Evolutionary conservation across 2,329 filamentous ascomycete genomes (phyloP).

Genomic region (Aspergillus aculeatinus): DNA sequence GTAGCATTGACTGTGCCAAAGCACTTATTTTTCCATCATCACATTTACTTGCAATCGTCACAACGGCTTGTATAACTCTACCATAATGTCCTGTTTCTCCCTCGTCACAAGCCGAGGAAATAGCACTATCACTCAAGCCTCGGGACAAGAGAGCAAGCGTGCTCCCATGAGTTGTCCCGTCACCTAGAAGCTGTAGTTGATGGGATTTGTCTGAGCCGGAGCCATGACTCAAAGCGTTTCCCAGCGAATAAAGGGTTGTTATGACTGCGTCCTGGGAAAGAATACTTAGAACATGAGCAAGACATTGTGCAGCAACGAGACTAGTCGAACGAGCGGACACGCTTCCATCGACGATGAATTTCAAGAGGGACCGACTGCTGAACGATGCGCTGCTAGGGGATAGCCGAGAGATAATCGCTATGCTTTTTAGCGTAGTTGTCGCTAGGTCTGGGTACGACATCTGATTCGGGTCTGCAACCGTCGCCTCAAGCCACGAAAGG

Average conservation of each 20-base stretch:
- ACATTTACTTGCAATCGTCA: slow-evolving; percentile 78
- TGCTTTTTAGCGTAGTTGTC: slow-evolving; percentile 72
- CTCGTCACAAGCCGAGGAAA: slow-evolving; percentile 72
- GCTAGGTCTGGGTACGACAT: slow-evolving; percentile 79
- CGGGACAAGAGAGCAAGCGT: slow-evolving; percentile 44
- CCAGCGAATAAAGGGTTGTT: slow-evolving; percentile 92
- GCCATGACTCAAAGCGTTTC: slow-evolving; percentile 83
- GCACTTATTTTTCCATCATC: slow-evolving; percentile 90
- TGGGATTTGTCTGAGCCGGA: slow-evolving; percentile 50
- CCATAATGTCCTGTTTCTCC: slow-evolving; percentile 77
- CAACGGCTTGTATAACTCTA: slow-evolving; percentile 93
- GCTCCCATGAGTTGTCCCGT: slow-evolving; percentile 48
- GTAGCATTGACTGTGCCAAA: slow-evolving; percentile 87
- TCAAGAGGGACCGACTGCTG: slow-evolving; percentile 75
- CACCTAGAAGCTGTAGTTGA: slow-evolving; percentile 31
- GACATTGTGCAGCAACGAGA: slow-evolving; percentile 74
- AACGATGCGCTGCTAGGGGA: slow-evolving; percentile 71
- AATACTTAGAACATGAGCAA: slow-evolving; percentile 76
- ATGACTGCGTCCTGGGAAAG: slow-evolving; percentile 92
- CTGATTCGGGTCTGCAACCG: slow-evolving; percentile 73
- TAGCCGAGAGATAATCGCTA: slow-evolving; percentile 77
- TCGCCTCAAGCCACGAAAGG: slow-evolving; percentile 81
- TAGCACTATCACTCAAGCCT: slow-evolving; percentile 43
- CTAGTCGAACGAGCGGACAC: slow-evolving; percentile 65
- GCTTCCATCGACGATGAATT: slow-evolving; percentile 82